Conservation (phyloP, 2,329 filamentous ascomycete genomes). For the Fusarium buxicola region DNA sequence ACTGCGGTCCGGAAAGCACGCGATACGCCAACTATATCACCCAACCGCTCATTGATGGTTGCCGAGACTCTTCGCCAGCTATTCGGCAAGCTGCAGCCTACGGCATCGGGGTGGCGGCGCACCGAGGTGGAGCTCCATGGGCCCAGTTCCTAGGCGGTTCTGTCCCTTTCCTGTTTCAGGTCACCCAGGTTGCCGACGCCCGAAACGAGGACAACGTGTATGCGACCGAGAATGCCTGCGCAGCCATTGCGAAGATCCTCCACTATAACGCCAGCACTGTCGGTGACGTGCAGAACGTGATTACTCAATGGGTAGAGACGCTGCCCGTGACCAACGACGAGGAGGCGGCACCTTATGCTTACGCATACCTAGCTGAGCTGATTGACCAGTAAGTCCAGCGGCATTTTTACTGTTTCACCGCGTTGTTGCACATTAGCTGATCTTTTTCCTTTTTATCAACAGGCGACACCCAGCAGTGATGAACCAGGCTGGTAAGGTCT, state of each 20-base stretch:
- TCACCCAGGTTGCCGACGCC: constrained; percentile 82
- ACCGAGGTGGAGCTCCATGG: constrained; percentile 90
- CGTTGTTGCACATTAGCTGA: constrained; percentile 40
- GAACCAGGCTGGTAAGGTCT: constrained; percentile 81
- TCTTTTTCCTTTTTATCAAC: constrained; percentile 19
- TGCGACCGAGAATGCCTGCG: constrained; percentile 96
- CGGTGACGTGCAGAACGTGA: constrained; percentile 78
- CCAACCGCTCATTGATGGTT: constrained; percentile 85
- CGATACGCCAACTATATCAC: constrained; percentile 88
- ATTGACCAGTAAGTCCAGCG: constrained; percentile 86
- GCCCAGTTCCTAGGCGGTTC: constrained; percentile 85
- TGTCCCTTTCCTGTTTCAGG: constrained; percentile 85
- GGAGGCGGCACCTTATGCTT: constrained; percentile 96
- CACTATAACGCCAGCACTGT: constrained; percentile 88
- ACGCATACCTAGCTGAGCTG: constrained; percentile 88
- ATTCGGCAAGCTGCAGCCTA: constrained; percentile 97
- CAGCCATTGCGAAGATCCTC: constrained; percentile 95
- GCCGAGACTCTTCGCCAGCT: constrained; percentile 85
- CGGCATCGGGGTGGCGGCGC: constrained; percentile 93
- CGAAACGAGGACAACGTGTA: constrained; percentile 94
- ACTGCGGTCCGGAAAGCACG: constrained; percentile 90
- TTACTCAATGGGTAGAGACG: constrained; percentile 89
- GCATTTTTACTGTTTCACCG: background rate
- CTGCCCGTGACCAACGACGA: constrained; percentile 95
- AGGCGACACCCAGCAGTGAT: constrained; percentile 90